Base-by-base conservation (phyloP, 768 basidiomycete species). In the Hortiboletus flavorubellus region DNA sequence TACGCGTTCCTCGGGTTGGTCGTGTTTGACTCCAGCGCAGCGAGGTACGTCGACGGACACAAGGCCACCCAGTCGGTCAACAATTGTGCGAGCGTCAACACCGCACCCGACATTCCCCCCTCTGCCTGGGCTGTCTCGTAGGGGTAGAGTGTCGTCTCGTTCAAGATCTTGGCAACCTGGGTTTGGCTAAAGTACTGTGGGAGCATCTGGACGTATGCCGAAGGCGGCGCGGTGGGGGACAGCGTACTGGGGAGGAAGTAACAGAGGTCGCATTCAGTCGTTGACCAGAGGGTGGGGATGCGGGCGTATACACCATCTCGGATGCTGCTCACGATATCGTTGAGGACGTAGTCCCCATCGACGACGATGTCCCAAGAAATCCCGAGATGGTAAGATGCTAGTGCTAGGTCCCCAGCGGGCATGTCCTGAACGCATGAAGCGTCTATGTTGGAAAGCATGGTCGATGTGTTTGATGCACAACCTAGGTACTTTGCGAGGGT, bases 241-340 rank as follows among this genome's bases (percentile, higher is more conserved):
- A 60, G 55, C 1, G 51, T 63, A 12, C 41, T 49, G 3, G 58
- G 60, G 34, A 66, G 52, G 51, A 68, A 66, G 49, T 59, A 54
- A 12, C 63, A 66, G 6, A 0, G 10, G 2, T 65, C 62, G 46
- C 65, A 64, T 45, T 64, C 49, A 23, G 43, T 55, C 16, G 31
- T 44, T 11, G 62, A 46, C 62, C 61, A 65, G 43, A 65, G 49
- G 5, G 53, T 62, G 3, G 60, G 60, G 12, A 64, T 51, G 8
- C 43, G 59, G 2, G 56, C 51, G 33, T 60, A 68, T 2, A 49
- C 30, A 5, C 61, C 56, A 2, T 58, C 55, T 37, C 30, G 51
- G 44, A 66, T 59, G 44, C 60, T 63, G 15, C 42, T 21, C 9
- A 34, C 34, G 15, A 61, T 59, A 37, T 63, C 58, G 10, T 49